Base-by-base conservation (phyloP, 2,329 filamentous ascomycete genomes). In the Monosporascus ibericus region DNA sequence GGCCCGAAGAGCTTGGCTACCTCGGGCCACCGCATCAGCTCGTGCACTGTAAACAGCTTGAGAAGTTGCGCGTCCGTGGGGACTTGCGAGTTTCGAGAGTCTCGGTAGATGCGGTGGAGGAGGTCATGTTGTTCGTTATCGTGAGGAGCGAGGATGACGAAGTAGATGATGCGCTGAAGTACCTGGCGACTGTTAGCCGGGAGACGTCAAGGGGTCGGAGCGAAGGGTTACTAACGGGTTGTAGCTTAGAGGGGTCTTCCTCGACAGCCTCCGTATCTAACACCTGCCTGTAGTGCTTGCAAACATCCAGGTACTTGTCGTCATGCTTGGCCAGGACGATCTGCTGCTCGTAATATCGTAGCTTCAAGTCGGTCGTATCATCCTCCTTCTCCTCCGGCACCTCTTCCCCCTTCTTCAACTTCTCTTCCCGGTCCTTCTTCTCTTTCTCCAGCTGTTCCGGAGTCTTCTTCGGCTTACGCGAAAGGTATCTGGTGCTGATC, bases 121-220 rank as follows among this genome's bases (percentile, higher is more conserved):
- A 99, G 87, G 63, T 99, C 94, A 62, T 92, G 94, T 71, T 99
- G 94, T 71, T 99, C 94, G 72, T 99, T 99, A 76, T 99, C 92
- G 73, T 97, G 91, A 7, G 94, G 92, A 7, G 94, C 89, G 49
- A 99, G 87, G 60, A 97, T 94, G 69, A 96, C 85, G 72, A 95
- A 99, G 80, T 95, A 97, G 73, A 97, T 92, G 69, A 97, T 91
- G 65, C 94, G 85, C 75, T 96, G 91, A 44, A 99, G 82, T 18
- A 91, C 84, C 90, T 95, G 49, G 48, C 38, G 17, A 40, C 49
- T 34, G 48, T 65, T 55, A 64, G 60, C 47, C 42, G 52, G 27
- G n/a, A 15, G 22, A 1, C 20, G 2, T 9, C 38, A 34, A n/a
- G 15, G 14, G 24, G 7, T n/a, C 2, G 15, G 38, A 36, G 36